Conservation (phyloP, 2,329 filamentous ascomycete species). For the Cadophora gregata region DNA sequence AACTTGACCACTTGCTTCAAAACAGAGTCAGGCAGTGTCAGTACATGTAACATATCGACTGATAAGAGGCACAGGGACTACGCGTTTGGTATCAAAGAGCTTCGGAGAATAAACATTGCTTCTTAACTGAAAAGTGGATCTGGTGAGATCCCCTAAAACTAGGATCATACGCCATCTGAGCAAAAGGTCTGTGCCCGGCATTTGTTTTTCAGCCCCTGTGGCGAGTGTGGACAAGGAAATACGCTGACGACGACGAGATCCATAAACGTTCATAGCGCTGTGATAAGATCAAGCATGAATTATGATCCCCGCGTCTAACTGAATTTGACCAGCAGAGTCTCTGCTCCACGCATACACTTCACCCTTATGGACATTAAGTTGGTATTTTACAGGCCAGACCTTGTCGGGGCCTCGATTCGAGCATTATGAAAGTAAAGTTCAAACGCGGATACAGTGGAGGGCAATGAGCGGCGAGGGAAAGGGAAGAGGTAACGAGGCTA, state of each 20-base stretch:
- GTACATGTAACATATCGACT: neutral
- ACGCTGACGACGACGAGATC: conserved; percentile 13
- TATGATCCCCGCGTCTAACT: conserved; percentile 12
- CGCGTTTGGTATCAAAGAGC: neutral
- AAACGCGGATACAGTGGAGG: neutral
- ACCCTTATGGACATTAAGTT: neutral
- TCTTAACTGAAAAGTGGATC: neutral
- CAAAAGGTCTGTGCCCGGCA: neutral
- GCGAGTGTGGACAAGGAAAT: neutral
- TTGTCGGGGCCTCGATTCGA: neutral
- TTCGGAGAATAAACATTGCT: conserved; percentile 4
- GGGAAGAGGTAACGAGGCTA: conserved; percentile 6
- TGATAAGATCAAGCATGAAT: neutral
- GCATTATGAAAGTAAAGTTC: neutral
- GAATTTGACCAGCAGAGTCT: neutral
- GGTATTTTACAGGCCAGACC: neutral
- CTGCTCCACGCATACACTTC: neutral
- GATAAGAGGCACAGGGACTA: neutral
- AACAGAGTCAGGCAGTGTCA: neutral
- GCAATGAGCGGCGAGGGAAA: neutral
- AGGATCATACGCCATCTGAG: neutral
- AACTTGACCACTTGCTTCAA: neutral
- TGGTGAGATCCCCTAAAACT: neutral
- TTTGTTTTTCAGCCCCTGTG: neutral
- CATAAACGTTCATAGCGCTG: neutral